Base-by-base conservation (phyloP, 768 basidiomycete species). In the Suillus ampliporus region DNA sequence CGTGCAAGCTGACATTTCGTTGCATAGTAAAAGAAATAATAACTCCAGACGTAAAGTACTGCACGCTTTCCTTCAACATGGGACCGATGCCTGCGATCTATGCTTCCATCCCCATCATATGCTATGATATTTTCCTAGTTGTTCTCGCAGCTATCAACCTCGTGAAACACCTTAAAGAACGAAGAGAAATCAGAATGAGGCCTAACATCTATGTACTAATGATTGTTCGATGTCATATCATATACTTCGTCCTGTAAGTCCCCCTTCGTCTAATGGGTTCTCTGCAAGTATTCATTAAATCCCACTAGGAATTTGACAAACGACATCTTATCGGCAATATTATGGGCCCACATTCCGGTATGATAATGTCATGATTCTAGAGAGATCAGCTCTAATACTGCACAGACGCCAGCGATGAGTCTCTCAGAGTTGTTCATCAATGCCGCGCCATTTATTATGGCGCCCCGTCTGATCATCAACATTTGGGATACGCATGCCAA, bases 171-270 rank as follows among this genome's bases (percentile, higher is more conserved):
- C 50, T 51, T 13, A 51, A 5, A n/a, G 50, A 51, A 51, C 28
- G 50, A 51, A 53, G 14, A 15, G 21, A 21, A 23, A 21, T 53
- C 1, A 13, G 34, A 35, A 13, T 53, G 7, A 1, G 14, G 21
- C 34, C 52, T 11, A 53, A 53, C 21, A 15, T 19, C 14, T 53
- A 53, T 35, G 8, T 53, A 4, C 1, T 53, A 7, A 13, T 53
- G 52, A 53, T 53, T 13, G 52, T 53, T 35, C 34, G 52, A 9
- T 35, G 21, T 35, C 52, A 53, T 21, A 35, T 53, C 21, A 10
- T 53, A 21, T 53, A 53, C 52, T 53, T 53, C n/a, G 3, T 53
- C 21, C 34, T 53, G 52, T 21, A 23, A 53, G 52, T 53, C 35
- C 13, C 1, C 34, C 13, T 21, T 52, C 4, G 34, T 37, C 4